Base-by-base conservation (phyloP, 169 alveolate genomes). In the Cyclospora cayetanensis region DNA sequence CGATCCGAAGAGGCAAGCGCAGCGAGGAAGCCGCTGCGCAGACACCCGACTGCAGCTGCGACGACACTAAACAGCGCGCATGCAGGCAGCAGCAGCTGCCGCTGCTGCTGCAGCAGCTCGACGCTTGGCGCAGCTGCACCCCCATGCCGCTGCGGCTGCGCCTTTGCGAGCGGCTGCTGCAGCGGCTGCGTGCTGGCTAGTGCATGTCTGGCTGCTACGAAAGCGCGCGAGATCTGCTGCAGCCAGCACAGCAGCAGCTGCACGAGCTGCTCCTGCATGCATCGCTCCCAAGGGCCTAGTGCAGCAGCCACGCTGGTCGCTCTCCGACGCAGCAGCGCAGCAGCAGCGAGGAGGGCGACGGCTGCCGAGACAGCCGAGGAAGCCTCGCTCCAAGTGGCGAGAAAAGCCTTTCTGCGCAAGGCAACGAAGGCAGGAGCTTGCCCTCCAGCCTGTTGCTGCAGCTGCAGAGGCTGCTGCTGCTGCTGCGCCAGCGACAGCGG, bases 251-350 rank as follows among this genome's bases (percentile, higher is more conserved):
- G 83, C 60, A 72, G 60, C 83, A 72, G 83, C 53, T 37, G 55
- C 83, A n/a, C n/a, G n/a, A 22, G 83, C 83, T 72, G 83, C 83
- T 72, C 60, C 83, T 72, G 83, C 83, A 72, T 72, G 83, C 53
- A 1, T 29, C 60, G 22, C 37, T 39, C 83, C n/a, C n/a, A n/a
- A n/a, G n/a, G n/a, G n/a, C n/a, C n/a, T n/a, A n/a, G n/a, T n/a
- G n/a, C n/a, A n/a, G n/a, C n/a, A n/a, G n/a, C n/a, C n/a, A n/a
- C n/a, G n/a, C n/a, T n/a, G n/a, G n/a, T n/a, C n/a, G n/a, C n/a
- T n/a, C n/a, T n/a, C n/a, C n/a, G n/a, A n/a, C n/a, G n/a, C n/a
- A n/a, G n/a, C n/a, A n/a, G n/a, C n/a, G n/a, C n/a, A n/a, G n/a
- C n/a, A n/a, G n/a, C n/a, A n/a, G n/a, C n/a, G n/a, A n/a, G n/a